These are phyloP conservation scores for Symmetrospora coprosmae DNA, from an alignment of 768 basidiomycete species.

Conservation along the genomic window DNA sequence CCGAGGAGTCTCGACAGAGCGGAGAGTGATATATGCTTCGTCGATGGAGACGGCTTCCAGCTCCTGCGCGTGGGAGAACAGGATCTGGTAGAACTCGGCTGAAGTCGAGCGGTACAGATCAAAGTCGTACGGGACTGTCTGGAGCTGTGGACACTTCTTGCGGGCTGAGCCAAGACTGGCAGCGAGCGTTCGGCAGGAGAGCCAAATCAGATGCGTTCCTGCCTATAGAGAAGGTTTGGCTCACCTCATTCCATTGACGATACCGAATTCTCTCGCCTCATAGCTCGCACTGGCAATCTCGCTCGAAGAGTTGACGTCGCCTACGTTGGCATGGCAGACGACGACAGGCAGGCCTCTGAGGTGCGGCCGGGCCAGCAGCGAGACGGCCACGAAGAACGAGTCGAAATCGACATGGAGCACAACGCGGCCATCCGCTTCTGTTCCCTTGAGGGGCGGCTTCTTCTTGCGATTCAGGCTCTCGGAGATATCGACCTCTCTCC, in stretches of 20 bases:
- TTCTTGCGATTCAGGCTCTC: neutral
- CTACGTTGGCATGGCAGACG: slow-evolving; percentile 87
- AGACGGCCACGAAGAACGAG: slow-evolving; percentile 91
- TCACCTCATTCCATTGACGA: slow-evolving; percentile 90
- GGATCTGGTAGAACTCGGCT: slow-evolving; percentile 75
- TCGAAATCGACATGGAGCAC: slow-evolving; percentile 55
- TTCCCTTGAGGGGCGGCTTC: slow-evolving; percentile 25
- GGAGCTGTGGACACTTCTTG: slow-evolving; percentile 55
- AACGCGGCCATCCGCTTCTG: slow-evolving; percentile 38
- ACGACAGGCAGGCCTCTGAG: slow-evolving; percentile 76
- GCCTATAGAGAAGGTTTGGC: slow-evolving; percentile 23
- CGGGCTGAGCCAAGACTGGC: slow-evolving; percentile 63
- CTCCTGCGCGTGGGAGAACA: slow-evolving; percentile 78
- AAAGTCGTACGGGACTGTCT: slow-evolving; percentile 87
- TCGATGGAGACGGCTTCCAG: slow-evolving; percentile 92
- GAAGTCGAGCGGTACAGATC: slow-evolving; percentile 52
- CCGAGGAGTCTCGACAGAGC: neutral
- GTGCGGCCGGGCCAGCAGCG: slow-evolving; percentile 56
- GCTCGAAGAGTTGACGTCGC: slow-evolving; percentile 51
- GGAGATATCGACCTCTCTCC: neutral
- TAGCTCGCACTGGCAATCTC: slow-evolving; percentile 92
- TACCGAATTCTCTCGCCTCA: slow-evolving; percentile 72
- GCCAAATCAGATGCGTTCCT: neutral
- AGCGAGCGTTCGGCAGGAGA: no score
- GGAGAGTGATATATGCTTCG: slow-evolving; percentile 58